A percentile compares a stretch with the other conserved stretches of the same genome.
phyloP scores from a whole-genome alignment of 2,329 filamentous ascomycete species.

The Emmonsiellopsis sp. region DNA sequence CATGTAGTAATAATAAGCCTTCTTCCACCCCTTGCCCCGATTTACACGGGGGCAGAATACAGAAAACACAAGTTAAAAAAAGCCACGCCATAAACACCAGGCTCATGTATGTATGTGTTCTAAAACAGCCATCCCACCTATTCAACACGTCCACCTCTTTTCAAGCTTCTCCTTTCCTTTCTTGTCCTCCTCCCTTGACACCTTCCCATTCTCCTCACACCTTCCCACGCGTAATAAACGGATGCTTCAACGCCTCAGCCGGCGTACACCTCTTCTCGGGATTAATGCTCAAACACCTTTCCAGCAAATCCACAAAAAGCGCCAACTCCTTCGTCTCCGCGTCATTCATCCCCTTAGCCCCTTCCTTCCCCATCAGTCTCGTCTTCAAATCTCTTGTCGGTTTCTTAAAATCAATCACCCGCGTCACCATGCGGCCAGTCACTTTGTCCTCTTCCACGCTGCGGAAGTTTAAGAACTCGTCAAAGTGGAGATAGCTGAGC shows the following conservation, averaged over 20 bases:
- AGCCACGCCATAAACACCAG: no score
- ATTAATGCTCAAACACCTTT: constrained; percentile 80
- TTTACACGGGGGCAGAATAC: no score
- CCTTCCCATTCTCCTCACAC: not conserved
- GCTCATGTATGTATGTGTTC: no score
- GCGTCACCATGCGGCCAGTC: constrained; percentile 62
- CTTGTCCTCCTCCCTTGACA: not conserved
- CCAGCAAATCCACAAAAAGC: constrained; percentile 77
- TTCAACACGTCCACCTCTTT: no score
- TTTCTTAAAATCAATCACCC: constrained; percentile 47
- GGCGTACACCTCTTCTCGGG: constrained; percentile 88
- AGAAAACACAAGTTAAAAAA: no score
- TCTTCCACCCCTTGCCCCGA: no score
- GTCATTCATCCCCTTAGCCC: constrained; percentile 64
- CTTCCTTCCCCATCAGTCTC: constrained; percentile 58
- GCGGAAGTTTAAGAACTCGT: constrained; percentile 73
- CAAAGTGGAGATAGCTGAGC: constrained; percentile 69
- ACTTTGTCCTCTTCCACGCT: constrained; percentile 81
- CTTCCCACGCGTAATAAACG: constrained; percentile 54
- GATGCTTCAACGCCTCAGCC: constrained; percentile 76
- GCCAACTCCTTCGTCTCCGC: constrained; percentile 68
- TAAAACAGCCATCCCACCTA: no score
- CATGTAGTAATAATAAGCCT: no score
- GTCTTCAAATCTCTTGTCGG: constrained; percentile 74
- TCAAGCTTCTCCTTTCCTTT: no score